A percentile compares a stretch with the other conserved stretches of the same genome.
These are phyloP conservation scores for Russula griseocarnosa DNA, from an alignment of 768 basidiomycete genomes.

Conservation along the genomic window DNA sequence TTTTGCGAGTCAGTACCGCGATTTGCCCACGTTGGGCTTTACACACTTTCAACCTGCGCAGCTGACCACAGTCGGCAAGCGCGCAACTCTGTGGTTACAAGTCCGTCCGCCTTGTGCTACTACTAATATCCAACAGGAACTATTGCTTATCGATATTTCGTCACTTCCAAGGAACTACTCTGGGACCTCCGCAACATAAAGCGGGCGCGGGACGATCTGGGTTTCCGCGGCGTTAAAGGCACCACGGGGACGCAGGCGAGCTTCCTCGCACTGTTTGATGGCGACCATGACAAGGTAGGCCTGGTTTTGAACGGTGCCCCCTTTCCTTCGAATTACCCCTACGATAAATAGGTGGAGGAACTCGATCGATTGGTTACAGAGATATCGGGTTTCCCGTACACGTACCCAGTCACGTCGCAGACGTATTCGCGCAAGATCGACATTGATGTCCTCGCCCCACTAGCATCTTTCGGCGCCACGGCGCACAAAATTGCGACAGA, in stretches of 20 bases:
- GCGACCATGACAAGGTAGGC: conserved; percentile 83
- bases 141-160: neutral
- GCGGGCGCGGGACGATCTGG: conserved; percentile 85
- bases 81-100: conserved; percentile 95
- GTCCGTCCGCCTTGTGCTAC: conserved; percentile 36
- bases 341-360: conserved; percentile 66
- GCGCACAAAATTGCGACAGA: conserved; percentile 99
- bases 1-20: conserved; percentile 83
- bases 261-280: conserved; percentile 91
- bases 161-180: conserved; percentile 67
- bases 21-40: conserved; percentile 91
- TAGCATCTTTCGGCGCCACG: conserved; percentile 87
- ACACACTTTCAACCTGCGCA: conserved; percentile 99
- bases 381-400: conserved; percentile 88
- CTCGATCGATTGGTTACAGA: conserved; percentile 87
- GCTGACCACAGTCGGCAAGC: conserved; percentile 95
- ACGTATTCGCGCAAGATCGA: conserved; percentile 99
- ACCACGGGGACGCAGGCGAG: conserved; percentile 98
- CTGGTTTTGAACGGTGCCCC: neutral
- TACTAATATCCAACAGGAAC: neutral
- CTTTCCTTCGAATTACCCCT: neutral
- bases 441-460: conserved; percentile 82
- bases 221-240: conserved; percentile 98
- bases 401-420: conserved; percentile 97
- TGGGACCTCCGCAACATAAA: conserved; percentile 95